These are phyloP conservation scores for Boletus rufocinnamomeus DNA, from an alignment of 768 basidiomycete species.

Conservation along the genomic window DNA sequence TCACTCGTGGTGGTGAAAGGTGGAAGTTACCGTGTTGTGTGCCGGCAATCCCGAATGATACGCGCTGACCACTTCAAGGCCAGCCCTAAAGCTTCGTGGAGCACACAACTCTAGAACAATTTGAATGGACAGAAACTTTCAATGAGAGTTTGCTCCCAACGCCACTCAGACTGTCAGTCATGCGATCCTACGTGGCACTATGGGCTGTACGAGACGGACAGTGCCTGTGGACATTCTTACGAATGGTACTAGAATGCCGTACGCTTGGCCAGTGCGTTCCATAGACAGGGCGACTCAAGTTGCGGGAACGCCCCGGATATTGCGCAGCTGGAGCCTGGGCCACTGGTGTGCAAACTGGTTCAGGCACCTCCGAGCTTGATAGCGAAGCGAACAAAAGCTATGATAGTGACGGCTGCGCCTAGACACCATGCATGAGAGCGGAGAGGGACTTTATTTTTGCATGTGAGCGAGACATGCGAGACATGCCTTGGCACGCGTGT, in stretches of 20 bases:
- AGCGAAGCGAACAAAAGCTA: constrained; percentile 7
- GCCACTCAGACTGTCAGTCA: constrained; percentile 9
- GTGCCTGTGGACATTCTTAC: constrained; percentile 27
- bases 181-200: neutral
- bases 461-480: neutral
- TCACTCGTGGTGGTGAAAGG: constrained; percentile 21
- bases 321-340: neutral
- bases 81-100: constrained; percentile 32
- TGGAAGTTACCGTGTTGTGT: constrained; percentile 2
- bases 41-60: constrained; percentile 3
- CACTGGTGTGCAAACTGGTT: constrained; percentile 10
- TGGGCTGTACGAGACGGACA: neutral
- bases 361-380: constrained; percentile 1
- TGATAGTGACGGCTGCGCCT: neutral
- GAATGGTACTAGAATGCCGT: constrained; percentile 22
- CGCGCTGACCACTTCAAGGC: constrained; percentile 7
- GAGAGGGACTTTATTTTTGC: neutral
- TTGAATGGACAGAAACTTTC: constrained; percentile 1
- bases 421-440: neutral
- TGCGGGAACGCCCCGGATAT: neutral
- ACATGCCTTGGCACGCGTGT: neutral
- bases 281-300: neutral
- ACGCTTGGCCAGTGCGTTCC: neutral
- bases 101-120: constrained; percentile 12
- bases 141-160: constrained; percentile 6